Percentiles rank a stretch among this genome's conserved stretches.
Conservation (phyloP, 1,139 yeast species). For the Debaryomycetaceae sp. region DNA sequence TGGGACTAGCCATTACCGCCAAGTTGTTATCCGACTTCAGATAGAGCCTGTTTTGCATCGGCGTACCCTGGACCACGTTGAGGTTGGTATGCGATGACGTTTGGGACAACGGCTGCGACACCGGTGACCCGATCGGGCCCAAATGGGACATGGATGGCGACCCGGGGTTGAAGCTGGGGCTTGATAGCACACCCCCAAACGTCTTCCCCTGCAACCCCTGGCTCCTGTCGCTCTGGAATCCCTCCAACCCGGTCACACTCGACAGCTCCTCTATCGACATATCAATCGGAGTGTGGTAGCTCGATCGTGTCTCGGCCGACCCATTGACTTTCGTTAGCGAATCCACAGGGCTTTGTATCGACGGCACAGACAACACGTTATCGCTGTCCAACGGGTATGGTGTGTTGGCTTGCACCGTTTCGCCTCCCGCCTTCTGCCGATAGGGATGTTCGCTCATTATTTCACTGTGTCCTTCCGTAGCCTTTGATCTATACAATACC, state of each 20-base stretch:
- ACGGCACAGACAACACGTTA: background rate
- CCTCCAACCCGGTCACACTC: background rate
- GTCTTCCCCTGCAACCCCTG: background rate
- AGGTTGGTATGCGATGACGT: slow-evolving; percentile 40
- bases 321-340: background rate
- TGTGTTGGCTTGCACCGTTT: slow-evolving; percentile 6
- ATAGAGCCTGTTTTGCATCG: slow-evolving; percentile 6
- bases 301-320: background rate
- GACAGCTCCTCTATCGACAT: background rate
- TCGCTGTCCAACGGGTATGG: slow-evolving; percentile 23
- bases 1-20: slow-evolving; percentile 13
- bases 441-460: slow-evolving; percentile 26
- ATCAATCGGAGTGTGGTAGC: background rate
- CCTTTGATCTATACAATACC: background rate
- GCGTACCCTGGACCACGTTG: slow-evolving; percentile 10
- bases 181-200: background rate
- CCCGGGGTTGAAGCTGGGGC: background rate
- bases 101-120: slow-evolving; percentile 31
- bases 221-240: background rate
- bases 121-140: slow-evolving; percentile 20
- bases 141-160: background rate
- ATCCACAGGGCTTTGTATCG: background rate
- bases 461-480: background rate
- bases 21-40: slow-evolving; percentile 32
- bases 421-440: slow-evolving; percentile 25